These are phyloP conservation scores for Lepiota brunneoincarnata DNA, from an alignment of 768 basidiomycete genomes.

Conservation along the genomic window DNA sequence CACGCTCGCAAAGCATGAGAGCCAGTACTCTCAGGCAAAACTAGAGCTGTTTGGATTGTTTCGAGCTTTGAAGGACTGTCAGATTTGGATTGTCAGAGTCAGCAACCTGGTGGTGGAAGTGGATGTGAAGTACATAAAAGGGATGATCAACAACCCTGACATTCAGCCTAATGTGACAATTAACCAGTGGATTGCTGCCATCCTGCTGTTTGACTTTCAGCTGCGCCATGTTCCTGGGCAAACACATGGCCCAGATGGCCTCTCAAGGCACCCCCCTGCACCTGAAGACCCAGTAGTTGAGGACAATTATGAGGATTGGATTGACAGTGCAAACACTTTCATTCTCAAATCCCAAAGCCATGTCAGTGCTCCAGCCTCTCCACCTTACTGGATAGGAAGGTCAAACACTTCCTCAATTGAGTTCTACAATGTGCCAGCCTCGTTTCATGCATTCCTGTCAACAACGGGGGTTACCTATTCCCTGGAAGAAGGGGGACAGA, in stretches of 20 bases:
- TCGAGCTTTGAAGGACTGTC: slow-evolving; percentile 16
- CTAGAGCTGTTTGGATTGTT: slow-evolving; percentile 31
- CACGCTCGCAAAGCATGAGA: slow-evolving; percentile 17
- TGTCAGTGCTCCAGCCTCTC: no score
- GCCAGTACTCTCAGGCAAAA: slow-evolving; percentile 29
- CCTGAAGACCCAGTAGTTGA: slow-evolving; percentile 8
- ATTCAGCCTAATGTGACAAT: slow-evolving; percentile 27
- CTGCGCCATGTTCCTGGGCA: slow-evolving; percentile 22
- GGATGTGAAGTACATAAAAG: slow-evolving; percentile 30
- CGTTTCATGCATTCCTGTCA: no score
- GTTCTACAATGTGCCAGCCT: no score
- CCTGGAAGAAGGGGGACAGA: no score
- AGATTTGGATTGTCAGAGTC: slow-evolving; percentile 24
- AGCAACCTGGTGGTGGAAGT: slow-evolving; percentile 23
- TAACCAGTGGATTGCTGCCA: slow-evolving; percentile 26
- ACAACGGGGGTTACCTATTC: no score
- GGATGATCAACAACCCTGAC: slow-evolving; percentile 31
- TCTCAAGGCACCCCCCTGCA: slow-evolving; percentile 16
- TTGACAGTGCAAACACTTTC: slow-evolving; percentile 13
- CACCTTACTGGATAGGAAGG: no score
- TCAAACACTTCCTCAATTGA: no score
- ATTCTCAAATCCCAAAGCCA: not conserved
- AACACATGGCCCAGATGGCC: slow-evolving; percentile 15
- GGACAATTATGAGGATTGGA: slow-evolving; percentile 22
- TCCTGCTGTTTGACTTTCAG: slow-evolving; percentile 24